Evolutionary conservation across 352 stramenopile genomes (phyloP).

Genomic region (Phytophthora pistaciae): DNA sequence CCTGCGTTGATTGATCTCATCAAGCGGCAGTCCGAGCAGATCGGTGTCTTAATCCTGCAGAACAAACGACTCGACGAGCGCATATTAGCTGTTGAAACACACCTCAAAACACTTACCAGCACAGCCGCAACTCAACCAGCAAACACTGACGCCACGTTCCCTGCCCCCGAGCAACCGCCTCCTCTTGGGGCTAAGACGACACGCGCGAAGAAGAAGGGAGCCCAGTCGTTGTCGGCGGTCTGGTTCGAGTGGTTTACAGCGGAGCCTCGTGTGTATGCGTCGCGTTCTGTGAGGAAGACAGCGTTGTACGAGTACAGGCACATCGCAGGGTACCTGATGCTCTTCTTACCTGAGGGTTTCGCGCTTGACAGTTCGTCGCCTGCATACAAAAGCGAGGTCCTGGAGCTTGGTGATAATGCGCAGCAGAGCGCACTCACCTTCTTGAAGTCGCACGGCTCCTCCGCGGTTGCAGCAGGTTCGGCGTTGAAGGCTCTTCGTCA

Average conservation of each 20-base stretch:
- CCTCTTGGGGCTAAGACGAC: neutral
- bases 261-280: no score
- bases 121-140: neutral
- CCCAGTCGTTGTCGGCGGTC: neutral
- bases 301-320: neutral
- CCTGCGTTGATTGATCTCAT: neutral
- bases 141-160: no score
- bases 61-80: constrained; percentile 20
- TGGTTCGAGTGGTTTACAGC: neutral
- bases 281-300: no score
- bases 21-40: constrained; percentile 14
- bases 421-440: neutral
- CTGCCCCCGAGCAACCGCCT: neutral
- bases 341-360: neutral
- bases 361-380: neutral
- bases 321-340: neutral
- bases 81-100: constrained; percentile 7
- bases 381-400: neutral
- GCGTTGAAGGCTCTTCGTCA: no score
- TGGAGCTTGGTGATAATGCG: neutral
- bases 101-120: neutral
- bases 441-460: neutral
- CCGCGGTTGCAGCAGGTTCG: neutral
- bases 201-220: neutral
- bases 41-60: constrained; percentile 13